Evolutionary conservation across 345 rosid genomes (phyloP).

Genomic region (Sisymbrium altissimum): DNA sequence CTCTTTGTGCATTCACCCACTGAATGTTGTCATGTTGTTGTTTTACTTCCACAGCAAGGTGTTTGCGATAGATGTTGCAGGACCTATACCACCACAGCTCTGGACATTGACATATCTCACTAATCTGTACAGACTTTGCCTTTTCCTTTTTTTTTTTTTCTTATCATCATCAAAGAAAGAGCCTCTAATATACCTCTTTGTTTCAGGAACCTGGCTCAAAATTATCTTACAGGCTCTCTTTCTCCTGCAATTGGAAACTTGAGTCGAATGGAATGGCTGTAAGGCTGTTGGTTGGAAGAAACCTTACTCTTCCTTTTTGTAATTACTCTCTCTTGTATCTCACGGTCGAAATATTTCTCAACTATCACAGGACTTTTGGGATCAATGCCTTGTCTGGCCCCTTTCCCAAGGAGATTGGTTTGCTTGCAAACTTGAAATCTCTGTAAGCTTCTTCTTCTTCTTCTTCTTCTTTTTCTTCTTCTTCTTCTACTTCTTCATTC

Average conservation of each 20-base stretch:
- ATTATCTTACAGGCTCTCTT: constrained; percentile 25
- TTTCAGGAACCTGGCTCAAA: constrained; percentile 33
- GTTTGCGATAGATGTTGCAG: neutral
- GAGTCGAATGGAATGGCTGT: constrained; percentile 54
- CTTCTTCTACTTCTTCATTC: too few relatives aligned
- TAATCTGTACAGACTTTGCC: constrained; percentile 23
- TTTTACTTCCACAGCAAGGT: constrained; percentile 34
- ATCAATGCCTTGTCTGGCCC: constrained; percentile 59
- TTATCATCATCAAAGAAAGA: neutral
- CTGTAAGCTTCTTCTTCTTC: constrained; percentile 51
- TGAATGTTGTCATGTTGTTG: neutral
- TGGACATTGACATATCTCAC: constrained; percentile 34
- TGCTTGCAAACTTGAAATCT: constrained; percentile 42
- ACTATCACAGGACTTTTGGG: constrained; percentile 40
- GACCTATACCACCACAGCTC: constrained; percentile 30
- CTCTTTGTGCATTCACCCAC: neutral
- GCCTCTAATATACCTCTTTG: neutral
- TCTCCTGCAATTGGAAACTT: constrained; percentile 28
- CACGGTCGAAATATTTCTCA: neutral
- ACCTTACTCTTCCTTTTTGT: neutral
- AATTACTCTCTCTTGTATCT: neutral
- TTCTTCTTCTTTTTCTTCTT: too few relatives aligned
- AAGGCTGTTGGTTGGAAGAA: constrained; percentile 18
- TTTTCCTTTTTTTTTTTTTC: neutral
- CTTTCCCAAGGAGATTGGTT: constrained; percentile 62